Conservation (phyloP, 257 asterid genomes). For the Gentiana macrophylla region DNA sequence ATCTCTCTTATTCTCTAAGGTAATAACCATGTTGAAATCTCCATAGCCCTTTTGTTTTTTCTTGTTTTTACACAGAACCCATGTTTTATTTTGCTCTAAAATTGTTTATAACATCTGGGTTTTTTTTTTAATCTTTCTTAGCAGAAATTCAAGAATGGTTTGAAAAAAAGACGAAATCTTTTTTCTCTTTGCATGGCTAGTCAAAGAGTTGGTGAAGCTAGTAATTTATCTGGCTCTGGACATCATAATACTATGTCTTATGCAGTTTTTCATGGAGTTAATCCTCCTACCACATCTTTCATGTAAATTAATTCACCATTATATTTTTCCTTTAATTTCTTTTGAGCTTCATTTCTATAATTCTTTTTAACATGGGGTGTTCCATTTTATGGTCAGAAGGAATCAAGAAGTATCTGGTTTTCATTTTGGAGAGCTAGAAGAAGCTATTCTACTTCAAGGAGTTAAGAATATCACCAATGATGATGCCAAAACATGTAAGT, state of each 20-base stretch:
- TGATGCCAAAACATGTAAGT: conserved; percentile 62
- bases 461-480: conserved; percentile 41
- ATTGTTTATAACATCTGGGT: conserved; percentile 2
- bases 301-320: conserved; percentile 19
- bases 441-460: conserved; percentile 73
- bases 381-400: conserved; percentile 10
- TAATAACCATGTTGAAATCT: background rate
- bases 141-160: conserved; percentile 25
- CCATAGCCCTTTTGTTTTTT: conserved; percentile 1
- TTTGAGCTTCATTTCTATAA: background rate
- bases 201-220: conserved; percentile 48
- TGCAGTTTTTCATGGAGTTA: conserved; percentile 48
- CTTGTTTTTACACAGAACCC: background rate
- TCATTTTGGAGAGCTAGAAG: conserved; percentile 88
- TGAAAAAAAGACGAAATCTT: conserved; percentile 9
- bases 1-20: conserved; percentile 9
- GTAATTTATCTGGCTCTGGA: conserved; percentile 33
- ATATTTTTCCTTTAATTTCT: background rate
- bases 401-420: conserved; percentile 62
- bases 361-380: conserved; percentile 15
- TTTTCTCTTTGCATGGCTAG: conserved; percentile 65
- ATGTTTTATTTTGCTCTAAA: background rate
- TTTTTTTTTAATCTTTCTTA: background rate
- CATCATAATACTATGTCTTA: conserved; percentile 41
- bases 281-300: conserved; percentile 41